Conservation (phyloP, 1,284 basidiomycete species). For the Leccinum fallax region DNA sequence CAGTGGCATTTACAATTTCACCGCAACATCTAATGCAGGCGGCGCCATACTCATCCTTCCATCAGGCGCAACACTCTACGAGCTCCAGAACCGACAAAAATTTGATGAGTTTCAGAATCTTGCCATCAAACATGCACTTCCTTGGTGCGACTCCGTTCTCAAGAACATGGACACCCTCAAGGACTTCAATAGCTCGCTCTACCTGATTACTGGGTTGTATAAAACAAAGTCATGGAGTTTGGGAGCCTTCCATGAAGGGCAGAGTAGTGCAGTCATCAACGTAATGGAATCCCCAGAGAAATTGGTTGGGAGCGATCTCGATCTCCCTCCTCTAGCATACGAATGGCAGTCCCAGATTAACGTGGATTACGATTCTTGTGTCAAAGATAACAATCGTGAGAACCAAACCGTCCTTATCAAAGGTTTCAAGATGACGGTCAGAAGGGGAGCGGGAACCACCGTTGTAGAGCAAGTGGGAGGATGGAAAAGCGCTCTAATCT, state of each 20-base stretch:
- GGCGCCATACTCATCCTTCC: slow-evolving; percentile 12
- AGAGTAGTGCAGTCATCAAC: not conserved
- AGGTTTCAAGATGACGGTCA: not conserved
- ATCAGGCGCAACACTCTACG: not conserved
- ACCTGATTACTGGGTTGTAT: slow-evolving; percentile 10
- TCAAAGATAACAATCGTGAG: not conserved
- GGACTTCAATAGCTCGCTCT: not conserved
- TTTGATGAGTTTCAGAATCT: not conserved
- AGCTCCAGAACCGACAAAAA: not conserved
- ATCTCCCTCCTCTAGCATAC: not conserved
- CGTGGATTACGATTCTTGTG: not conserved
- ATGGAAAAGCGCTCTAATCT: no score
- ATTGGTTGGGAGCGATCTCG: not conserved
- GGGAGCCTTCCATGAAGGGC: slow-evolving; percentile 8
- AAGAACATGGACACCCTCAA: no score
- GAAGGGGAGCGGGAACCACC: not conserved
- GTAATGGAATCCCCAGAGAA: not conserved
- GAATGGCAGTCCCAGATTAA: not conserved
- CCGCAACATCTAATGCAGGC: not conserved
- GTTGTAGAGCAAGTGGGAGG: not conserved
- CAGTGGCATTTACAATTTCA: slow-evolving; percentile 3
- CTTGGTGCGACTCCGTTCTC: slow-evolving; percentile 1
- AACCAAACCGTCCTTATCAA: not conserved
- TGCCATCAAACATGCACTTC: slow-evolving; percentile 2
- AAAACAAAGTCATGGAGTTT: slow-evolving; percentile 4